A percentile compares a stretch with the other conserved stretches of the same genome.
Conservation (phyloP, 2,329 filamentous ascomycete species). For the Hymenotorrendiella dingleyae region DNA sequence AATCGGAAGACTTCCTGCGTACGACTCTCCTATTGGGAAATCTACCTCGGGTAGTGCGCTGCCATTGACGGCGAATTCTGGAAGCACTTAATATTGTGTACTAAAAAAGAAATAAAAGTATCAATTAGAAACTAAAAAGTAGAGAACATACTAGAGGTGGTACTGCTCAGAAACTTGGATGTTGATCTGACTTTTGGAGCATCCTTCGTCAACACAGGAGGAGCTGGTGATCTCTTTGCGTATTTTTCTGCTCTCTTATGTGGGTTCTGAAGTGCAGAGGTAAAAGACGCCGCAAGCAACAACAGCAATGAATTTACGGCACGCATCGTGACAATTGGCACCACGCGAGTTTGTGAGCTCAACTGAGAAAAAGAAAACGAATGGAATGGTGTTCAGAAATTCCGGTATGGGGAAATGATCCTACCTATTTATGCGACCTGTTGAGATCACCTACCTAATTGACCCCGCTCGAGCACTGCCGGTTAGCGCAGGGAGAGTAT, state of each 20-base stretch:
- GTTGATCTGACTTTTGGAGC: conserved; percentile 9
- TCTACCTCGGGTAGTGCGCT: conserved; percentile 24
- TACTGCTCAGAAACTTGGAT: conserved; percentile 16
- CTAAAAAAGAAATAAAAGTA: not conserved
- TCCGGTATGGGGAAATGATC: too few species aligned
- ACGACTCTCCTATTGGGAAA: conserved; percentile 29
- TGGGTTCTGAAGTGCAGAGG: conserved; percentile 29
- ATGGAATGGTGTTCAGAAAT: too few species aligned
- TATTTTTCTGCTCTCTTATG: conserved; percentile 15
- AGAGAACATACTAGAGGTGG: conserved; percentile 13
- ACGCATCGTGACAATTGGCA: conserved; percentile 2
- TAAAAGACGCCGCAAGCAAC: conserved; percentile 19
- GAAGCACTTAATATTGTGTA: not conserved
- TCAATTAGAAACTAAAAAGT: not conserved
- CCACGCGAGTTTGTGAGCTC: too few species aligned
- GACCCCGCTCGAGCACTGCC: too few species aligned
- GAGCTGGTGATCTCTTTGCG: conserved; percentile 8
- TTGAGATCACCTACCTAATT: too few species aligned
- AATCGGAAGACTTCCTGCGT: conserved; percentile 44
- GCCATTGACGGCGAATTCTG: conserved; percentile 28
- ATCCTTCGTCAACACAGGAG: conserved; percentile 9
- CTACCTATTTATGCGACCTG: too few species aligned
- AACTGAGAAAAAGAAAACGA: too few species aligned
- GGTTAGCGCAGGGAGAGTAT: too few species aligned
- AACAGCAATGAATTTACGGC: conserved; percentile 6